A percentile compares a stretch with the other conserved stretches of the same genome.
Evolutionary conservation across 1,284 basidiomycete genomes (phyloP).

Genomic region (Microbotryomycetes sp.): DNA sequence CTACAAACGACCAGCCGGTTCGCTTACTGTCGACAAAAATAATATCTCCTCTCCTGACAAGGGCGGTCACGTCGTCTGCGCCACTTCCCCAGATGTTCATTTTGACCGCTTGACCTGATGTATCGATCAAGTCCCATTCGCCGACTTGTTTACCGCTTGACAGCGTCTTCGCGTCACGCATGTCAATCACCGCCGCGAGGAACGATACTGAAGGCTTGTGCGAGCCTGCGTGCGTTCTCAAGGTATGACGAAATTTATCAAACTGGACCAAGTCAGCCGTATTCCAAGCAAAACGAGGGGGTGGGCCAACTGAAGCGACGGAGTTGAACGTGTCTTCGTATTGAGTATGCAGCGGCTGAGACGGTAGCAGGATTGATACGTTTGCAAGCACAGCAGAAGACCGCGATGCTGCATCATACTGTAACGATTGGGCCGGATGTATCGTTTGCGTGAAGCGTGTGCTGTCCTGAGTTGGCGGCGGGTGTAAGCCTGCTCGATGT

Average conservation of each 20-base stretch:
- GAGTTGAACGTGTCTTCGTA: slow-evolving; percentile 1
- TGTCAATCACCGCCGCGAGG: not conserved
- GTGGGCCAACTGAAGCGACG: slow-evolving; percentile 4
- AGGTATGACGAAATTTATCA: not conserved
- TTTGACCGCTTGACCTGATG: slow-evolving; percentile 1
- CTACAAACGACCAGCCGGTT: not conserved
- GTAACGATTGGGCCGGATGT: no score
- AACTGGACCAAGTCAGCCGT: not conserved
- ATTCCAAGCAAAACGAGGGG: slow-evolving; percentile 4
- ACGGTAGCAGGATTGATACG: no score
- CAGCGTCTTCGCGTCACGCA: not conserved
- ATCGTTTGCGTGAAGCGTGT: not conserved
- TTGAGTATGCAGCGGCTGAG: no score
- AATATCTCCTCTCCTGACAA: slow-evolving; percentile 7
- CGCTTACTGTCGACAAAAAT: slow-evolving; percentile 12
- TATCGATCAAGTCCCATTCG: slow-evolving; percentile 5
- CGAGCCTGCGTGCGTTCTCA: not conserved
- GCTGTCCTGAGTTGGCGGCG: not conserved
- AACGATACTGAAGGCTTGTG: slow-evolving; percentile 1
- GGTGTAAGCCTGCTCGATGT: not conserved
- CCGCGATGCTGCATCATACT: no score
- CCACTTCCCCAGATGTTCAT: slow-evolving; percentile 4
- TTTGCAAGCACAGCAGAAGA: no score
- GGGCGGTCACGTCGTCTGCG: not conserved
- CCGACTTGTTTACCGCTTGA: not conserved